A percentile compares a stretch with the other conserved stretches of the same genome.
phyloP scores from a whole-genome alignment of 2,329 filamentous ascomycete species.

The Fusarium siculi region DNA sequence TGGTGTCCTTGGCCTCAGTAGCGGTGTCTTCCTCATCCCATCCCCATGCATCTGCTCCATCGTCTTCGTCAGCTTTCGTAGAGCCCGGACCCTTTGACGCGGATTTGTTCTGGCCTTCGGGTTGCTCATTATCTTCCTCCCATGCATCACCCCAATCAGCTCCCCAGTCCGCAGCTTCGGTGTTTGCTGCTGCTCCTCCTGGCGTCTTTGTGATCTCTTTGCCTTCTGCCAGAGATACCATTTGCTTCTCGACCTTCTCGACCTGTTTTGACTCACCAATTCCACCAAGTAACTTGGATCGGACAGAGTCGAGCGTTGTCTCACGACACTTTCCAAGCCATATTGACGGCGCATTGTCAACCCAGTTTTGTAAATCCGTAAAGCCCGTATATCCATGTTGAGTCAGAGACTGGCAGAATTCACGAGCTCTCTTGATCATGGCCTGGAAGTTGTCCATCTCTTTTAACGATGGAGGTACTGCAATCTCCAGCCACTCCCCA shows the following conservation, averaged over 20 bases:
- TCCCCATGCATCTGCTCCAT: slow-evolving; percentile 78
- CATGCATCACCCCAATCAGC: slow-evolving; percentile 83
- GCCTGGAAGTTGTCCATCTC: slow-evolving; percentile 78
- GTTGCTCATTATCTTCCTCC: slow-evolving; percentile 72
- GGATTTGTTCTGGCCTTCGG: slow-evolving; percentile 38
- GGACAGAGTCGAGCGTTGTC: slow-evolving; percentile 78
- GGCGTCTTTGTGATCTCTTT: slow-evolving; percentile 68
- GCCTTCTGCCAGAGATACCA: slow-evolving; percentile 74
- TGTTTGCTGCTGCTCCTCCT: slow-evolving; percentile 58
- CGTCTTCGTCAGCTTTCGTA: slow-evolving; percentile 49
- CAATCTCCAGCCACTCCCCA: slow-evolving; percentile 77
- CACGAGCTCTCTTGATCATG: slow-evolving; percentile 70
- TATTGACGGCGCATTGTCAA: slow-evolving; percentile 78
- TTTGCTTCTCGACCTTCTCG: slow-evolving; percentile 86
- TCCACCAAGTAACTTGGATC: slow-evolving; percentile 73
- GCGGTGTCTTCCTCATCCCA: slow-evolving; percentile 75
- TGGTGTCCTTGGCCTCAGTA: slow-evolving; percentile 33
- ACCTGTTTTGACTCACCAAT: slow-evolving; percentile 76
- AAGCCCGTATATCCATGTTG: slow-evolving; percentile 70
- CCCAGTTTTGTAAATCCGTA: slow-evolving; percentile 79
- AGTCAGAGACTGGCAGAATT: slow-evolving; percentile 73
- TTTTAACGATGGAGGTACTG: slow-evolving; percentile 78
- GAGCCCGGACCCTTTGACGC: slow-evolving; percentile 31
- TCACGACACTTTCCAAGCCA: slow-evolving; percentile 91
- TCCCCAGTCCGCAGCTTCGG: slow-evolving; percentile 72